phyloP scores from a whole-genome alignment of 2,329 filamentous ascomycete species.

The Sclerotinia spermophila region DNA sequence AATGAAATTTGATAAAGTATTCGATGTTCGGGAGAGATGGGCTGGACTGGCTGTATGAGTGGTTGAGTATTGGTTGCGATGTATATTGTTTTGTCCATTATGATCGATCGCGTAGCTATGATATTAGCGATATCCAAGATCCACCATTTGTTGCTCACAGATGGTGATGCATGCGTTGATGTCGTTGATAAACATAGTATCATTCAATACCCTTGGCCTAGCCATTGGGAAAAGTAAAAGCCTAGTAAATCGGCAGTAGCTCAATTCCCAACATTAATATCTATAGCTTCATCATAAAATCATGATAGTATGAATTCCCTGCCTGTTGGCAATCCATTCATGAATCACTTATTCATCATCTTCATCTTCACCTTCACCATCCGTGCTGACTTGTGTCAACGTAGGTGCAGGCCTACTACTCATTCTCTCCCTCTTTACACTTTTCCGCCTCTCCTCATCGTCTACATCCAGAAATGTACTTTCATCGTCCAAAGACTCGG shows the following conservation, averaged over 20 bases:
- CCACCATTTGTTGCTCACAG: too few relatives aligned
- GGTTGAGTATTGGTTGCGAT: not conserved
- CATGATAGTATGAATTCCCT: not conserved
- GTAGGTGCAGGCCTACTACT: not conserved
- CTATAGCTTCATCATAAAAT: not conserved
- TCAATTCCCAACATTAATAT: not conserved
- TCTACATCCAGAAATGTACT: constrained; percentile 8
- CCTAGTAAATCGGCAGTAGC: not conserved
- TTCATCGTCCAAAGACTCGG: not conserved
- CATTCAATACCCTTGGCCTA: not conserved
- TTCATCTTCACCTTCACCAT: not conserved
- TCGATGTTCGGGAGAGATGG: not conserved
- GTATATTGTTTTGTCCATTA: not conserved
- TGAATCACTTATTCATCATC: not conserved
- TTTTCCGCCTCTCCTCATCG: not conserved
- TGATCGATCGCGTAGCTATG: not conserved
- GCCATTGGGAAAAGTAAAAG: not conserved
- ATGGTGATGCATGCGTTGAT: not conserved
- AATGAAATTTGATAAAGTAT: too few relatives aligned
- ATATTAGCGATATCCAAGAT: not conserved
- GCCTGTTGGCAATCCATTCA: too few relatives aligned
- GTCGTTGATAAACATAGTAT: not conserved
- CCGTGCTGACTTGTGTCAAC: not conserved
- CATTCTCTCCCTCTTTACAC: not conserved
- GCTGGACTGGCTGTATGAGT: not conserved